Evolutionary conservation across 78 protist species (phyloP).

Genomic region (Dictyostelium purpureum): DNA sequence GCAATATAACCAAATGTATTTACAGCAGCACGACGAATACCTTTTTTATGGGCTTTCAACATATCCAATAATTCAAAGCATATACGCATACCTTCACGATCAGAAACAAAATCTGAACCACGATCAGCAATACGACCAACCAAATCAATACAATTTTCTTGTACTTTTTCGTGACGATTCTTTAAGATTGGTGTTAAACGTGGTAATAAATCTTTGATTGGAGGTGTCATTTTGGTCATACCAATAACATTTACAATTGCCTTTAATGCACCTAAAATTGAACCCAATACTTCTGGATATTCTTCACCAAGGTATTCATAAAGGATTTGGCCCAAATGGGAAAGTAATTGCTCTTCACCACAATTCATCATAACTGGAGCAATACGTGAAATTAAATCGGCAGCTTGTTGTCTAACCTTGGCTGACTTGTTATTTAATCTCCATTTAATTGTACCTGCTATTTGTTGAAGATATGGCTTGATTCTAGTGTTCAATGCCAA

Average conservation of each 20-base stretch:
- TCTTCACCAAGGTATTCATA: conserved; percentile 98
- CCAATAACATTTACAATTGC: conserved; percentile 96
- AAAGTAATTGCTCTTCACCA: conserved; percentile 92
- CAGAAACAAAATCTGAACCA: conserved; percentile 93
- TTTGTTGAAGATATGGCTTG: conserved; percentile 94
- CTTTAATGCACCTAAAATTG: conserved; percentile 95
- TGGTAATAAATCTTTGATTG: conserved; percentile 96
- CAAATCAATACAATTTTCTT: conserved; percentile 96
- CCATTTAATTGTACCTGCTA: conserved; percentile 95
- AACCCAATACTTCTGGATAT: conserved; percentile 98
- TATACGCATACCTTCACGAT: conserved; percentile 99
- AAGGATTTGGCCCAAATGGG: conserved; percentile 94
- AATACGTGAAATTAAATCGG: conserved; percentile 96
- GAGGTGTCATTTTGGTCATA: conserved; percentile 97
- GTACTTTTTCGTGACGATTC: conserved; percentile 98
- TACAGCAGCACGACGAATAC: conserved; percentile 97
- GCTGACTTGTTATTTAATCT: conserved; percentile 93
- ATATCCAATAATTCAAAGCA: conserved; percentile 98
- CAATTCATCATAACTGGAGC: conserved; percentile 95
- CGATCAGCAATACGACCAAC: conserved; percentile 98
- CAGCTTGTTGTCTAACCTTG: conserved; percentile 94
- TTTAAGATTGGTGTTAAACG: conserved; percentile 96
- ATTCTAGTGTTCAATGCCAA: conserved; percentile 94
- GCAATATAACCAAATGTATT: conserved; percentile 99
- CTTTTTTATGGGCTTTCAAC: conserved; percentile 97